Evolutionary conservation across 75 land plant genomes (phyloP).

Genomic region (Selaginella tamariscina): DNA sequence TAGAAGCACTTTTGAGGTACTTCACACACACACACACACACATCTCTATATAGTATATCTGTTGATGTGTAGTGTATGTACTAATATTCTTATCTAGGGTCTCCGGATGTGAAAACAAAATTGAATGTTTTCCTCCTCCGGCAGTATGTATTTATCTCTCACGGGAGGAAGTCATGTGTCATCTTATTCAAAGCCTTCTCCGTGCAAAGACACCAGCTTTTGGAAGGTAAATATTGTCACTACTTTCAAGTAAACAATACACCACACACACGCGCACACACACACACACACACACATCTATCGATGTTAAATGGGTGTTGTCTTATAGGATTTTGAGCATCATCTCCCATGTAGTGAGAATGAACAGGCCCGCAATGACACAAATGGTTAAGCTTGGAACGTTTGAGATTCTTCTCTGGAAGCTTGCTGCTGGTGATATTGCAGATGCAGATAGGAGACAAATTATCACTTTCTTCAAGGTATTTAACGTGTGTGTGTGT

Average conservation of each 20-base stretch:
- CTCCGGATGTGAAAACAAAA: slow-evolving; percentile 29
- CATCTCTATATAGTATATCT: background rate
- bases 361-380: slow-evolving; percentile 31
- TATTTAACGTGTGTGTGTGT: too few species aligned
- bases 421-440: slow-evolving; percentile 40
- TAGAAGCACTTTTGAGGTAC: slow-evolving; percentile 41
- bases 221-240: slow-evolving; percentile 22
- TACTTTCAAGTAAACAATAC: background rate
- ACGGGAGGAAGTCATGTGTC: slow-evolving; percentile 40
- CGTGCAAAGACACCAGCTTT: slow-evolving; percentile 40
- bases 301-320: background rate
- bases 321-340: slow-evolving; percentile 31
- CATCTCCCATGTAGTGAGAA: slow-evolving; percentile 20
- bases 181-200: slow-evolving; percentile 40
- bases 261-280: too few species aligned
- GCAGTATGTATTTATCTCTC: slow-evolving; percentile 28
- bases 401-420: slow-evolving; percentile 45
- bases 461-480: slow-evolving; percentile 35
- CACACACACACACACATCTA: too few species aligned
- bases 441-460: slow-evolving; percentile 28
- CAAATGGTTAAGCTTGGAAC: slow-evolving; percentile 39
- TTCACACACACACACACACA: too few species aligned
- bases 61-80: too few species aligned
- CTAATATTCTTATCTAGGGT: slow-evolving; percentile 18
- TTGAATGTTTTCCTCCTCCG: slow-evolving; percentile 34